Conservation (phyloP, 2,329 filamentous ascomycete genomes). For the Hymenoscyphus repandus region DNA sequence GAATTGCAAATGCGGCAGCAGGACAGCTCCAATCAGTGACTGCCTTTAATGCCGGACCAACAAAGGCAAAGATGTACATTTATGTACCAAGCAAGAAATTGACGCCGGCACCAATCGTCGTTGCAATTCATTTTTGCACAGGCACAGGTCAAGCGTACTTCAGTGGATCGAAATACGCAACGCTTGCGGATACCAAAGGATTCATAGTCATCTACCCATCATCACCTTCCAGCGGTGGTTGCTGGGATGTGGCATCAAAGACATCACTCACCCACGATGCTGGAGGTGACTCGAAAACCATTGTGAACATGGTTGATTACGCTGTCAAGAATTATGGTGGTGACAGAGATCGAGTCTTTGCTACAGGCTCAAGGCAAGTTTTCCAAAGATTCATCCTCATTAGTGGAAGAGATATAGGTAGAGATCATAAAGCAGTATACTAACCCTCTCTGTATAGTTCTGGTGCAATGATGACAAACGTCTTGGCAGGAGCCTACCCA, state of each 20-base stretch:
- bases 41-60: slow-evolving; percentile 21
- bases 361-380: slow-evolving; percentile 37
- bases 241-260: slow-evolving; percentile 54
- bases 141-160: slow-evolving; percentile 39
- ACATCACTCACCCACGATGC: slow-evolving; percentile 46
- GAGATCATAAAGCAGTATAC: not conserved
- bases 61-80: slow-evolving; percentile 23
- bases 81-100: slow-evolving; percentile 22
- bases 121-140: slow-evolving; percentile 26
- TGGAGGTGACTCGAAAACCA: slow-evolving; percentile 50
- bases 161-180: slow-evolving; percentile 40
- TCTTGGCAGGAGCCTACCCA: slow-evolving; percentile 38
- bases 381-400: not conserved
- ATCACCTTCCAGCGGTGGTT: slow-evolving; percentile 45
- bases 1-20: slow-evolving; percentile 3
- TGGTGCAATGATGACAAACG: slow-evolving; percentile 42
- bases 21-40: slow-evolving; percentile 16
- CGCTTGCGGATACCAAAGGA: slow-evolving; percentile 47
- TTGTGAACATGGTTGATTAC: slow-evolving; percentile 56
- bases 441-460: slow-evolving; percentile 30
- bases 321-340: slow-evolving; percentile 46
- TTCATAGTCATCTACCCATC: slow-evolving; percentile 57
- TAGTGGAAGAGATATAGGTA: not conserved
- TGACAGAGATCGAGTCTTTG: slow-evolving; percentile 47
- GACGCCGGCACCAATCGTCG: slow-evolving; percentile 20